phyloP scores from a whole-genome alignment of 2,329 filamentous ascomycete species.

The Corynespora cassiicola region DNA sequence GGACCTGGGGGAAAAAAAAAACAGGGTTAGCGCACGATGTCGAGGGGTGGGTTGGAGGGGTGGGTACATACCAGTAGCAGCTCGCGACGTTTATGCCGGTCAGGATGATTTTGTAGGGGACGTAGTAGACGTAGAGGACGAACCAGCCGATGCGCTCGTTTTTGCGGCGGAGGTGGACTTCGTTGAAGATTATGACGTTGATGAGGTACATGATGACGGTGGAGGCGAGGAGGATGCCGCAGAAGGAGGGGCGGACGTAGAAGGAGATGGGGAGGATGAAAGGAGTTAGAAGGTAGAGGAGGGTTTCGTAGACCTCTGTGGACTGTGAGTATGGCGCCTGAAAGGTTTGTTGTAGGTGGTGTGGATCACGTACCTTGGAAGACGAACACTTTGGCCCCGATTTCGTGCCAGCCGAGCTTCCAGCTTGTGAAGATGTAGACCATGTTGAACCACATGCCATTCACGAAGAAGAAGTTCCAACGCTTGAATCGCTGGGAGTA shows the following conservation, averaged over 20 bases:
- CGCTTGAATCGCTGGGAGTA: slow-evolving; percentile 58
- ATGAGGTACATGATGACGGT: slow-evolving; percentile 52
- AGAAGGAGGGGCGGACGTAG: slow-evolving; percentile 50
- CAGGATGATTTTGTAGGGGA: slow-evolving; percentile 53
- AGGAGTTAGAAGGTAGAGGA: slow-evolving; percentile 54
- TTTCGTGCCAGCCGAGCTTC: slow-evolving; percentile 57
- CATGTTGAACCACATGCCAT: slow-evolving; percentile 57
- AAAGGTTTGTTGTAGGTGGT: slow-evolving; percentile 10
- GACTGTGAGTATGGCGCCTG: slow-evolving; percentile 1
- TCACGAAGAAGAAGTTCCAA: slow-evolving; percentile 62
- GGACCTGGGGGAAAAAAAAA: slow-evolving; percentile 33
- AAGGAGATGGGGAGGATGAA: slow-evolving; percentile 56
- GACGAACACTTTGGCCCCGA: slow-evolving; percentile 59
- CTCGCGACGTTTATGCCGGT: slow-evolving; percentile 52
- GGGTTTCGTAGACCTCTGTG: slow-evolving; percentile 51
- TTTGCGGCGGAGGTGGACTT: slow-evolving; percentile 54
- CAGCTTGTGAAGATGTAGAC: slow-evolving; percentile 55
- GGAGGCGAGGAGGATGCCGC: slow-evolving; percentile 45
- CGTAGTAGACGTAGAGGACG: slow-evolving; percentile 51
- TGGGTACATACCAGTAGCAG: slow-evolving; percentile 35
- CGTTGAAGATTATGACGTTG: slow-evolving; percentile 56
- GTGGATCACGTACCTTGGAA: slow-evolving; percentile 58
- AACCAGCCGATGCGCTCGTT: slow-evolving; percentile 51
- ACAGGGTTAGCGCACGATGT: not conserved
- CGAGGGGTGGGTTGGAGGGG: slow-evolving; percentile 14